Base-by-base conservation (phyloP, 306 rosid species). In the Cucumis melo region DNA sequence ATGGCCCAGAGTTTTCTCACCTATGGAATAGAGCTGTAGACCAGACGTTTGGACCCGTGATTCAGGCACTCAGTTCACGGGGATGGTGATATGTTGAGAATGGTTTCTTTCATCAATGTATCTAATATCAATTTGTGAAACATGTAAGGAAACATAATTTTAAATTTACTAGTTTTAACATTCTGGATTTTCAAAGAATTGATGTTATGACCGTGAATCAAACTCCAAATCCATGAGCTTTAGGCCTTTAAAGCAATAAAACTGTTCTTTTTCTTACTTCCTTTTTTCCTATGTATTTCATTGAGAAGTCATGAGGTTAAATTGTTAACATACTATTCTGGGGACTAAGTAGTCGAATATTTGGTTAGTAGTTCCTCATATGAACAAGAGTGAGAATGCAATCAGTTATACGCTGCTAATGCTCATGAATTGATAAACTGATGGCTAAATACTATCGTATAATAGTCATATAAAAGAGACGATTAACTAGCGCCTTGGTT, bases 11-110 rank as follows among this genome's bases (percentile, higher is more conserved):
- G 82, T 70, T 87, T 70, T 92, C 93, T 8, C 92, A 88, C 55
- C 48, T 70, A 23, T 93, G 98, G 96, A 93, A 93, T 91, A 93
- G 86, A 77, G 82, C 89, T 48, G 91, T 93, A 70, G 91, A 91
- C 80, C 88, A 77, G 85, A 83, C 97, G 57, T 86, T 91, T 80
- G 89, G 88, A 81, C 98, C 97, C 5, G 79, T 85, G 78, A 89
- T 92, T 39, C 81, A 88, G 78, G 88, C 88, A 77, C 90, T 92
- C 77, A 89, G 93, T 77, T 89, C 93, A 12, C 96, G 91, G 16
- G 99, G 98, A 74, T 92, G 97, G 99, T 95, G 89, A 85, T 27
- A 13, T 24, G 27, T 78, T 60, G 71, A 56, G 50, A 78, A 56
- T 44, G 34, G 74, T 63, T 55, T 32, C 32, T 59, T 76, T 76